Conservation (phyloP, 306 rosid species). For the Cercis canadensis region DNA sequence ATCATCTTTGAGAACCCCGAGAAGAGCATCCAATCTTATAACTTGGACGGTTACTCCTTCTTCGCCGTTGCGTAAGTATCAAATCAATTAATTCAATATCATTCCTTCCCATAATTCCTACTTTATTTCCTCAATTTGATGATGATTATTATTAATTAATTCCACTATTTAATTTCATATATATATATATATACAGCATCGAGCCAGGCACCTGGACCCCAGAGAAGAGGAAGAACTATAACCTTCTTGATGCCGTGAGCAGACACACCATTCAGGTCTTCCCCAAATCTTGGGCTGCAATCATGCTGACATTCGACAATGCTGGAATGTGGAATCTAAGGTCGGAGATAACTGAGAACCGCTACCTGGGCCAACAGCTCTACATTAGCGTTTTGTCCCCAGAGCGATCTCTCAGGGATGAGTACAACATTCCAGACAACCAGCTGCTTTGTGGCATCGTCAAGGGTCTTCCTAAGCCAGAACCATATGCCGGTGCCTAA, state of each 20-base stretch:
- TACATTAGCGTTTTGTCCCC: conserved; percentile 55
- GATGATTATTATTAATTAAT: neutral
- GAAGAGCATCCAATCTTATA: conserved; percentile 69
- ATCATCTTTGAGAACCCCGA: conserved; percentile 74
- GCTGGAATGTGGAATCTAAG: conserved; percentile 85
- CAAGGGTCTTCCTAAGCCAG: conserved; percentile 56
- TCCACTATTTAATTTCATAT: neutral
- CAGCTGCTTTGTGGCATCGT: conserved; percentile 60
- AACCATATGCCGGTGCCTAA: conserved; percentile 33
- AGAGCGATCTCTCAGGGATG: conserved; percentile 55
- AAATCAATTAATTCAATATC: neutral
- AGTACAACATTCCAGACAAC: conserved; percentile 61
- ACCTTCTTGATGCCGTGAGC: conserved; percentile 80
- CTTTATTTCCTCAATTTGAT: no score
- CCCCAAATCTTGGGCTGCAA: conserved; percentile 77
- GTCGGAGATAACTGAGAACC: conserved; percentile 57
- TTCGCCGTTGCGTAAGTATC: conserved; percentile 66
- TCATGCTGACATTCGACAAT: conserved; percentile 65
- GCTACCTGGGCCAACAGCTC: conserved; percentile 75
- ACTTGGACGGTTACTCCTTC: conserved; percentile 71
- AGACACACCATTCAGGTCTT: conserved; percentile 80
- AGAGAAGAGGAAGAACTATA: conserved; percentile 62
- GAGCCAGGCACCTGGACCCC: conserved; percentile 86
- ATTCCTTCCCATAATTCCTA: no score
- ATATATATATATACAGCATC: conserved; percentile 42